Percentiles rank a stretch among this genome's conserved stretches.
Conservation (phyloP, 805 yeast genomes). For the Brettanomyces custersianus region DNA sequence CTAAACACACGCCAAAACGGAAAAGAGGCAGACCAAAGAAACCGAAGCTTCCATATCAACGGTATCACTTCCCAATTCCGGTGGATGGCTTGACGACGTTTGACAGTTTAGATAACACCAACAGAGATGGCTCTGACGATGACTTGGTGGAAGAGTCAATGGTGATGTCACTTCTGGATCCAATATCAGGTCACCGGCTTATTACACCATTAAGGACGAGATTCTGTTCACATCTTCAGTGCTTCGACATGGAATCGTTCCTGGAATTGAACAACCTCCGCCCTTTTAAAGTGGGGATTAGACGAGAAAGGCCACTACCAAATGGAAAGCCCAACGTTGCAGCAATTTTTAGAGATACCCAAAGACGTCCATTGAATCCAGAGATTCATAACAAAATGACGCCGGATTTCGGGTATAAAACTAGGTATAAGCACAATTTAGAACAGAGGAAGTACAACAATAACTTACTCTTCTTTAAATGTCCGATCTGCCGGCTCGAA, state of each 20-base stretch:
- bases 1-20: slow-evolving; percentile 1
- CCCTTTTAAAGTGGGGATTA: slow-evolving; percentile 20
- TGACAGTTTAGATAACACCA: slow-evolving; percentile 7
- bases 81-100: slow-evolving; percentile 18
- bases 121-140: slow-evolving; percentile 16
- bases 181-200: slow-evolving; percentile 22
- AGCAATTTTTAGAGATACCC: slow-evolving; percentile 19
- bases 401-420: slow-evolving; percentile 16
- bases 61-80: slow-evolving; percentile 9
- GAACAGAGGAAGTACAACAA: slow-evolving; percentile 15
- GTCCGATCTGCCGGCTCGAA: slow-evolving; percentile 28
- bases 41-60: slow-evolving; percentile 6
- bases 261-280: slow-evolving; percentile 19
- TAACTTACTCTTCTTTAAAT: slow-evolving; percentile 21
- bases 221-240: slow-evolving; percentile 27
- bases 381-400: slow-evolving; percentile 17
- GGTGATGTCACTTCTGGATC: slow-evolving; percentile 24
- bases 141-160: slow-evolving; percentile 22
- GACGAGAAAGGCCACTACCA: slow-evolving; percentile 9
- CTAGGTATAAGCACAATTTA: slow-evolving; percentile 11
- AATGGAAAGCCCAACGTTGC: slow-evolving; percentile 13
- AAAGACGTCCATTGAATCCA: slow-evolving; percentile 13
- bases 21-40: slow-evolving; percentile 2
- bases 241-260: slow-evolving; percentile 26
- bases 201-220: slow-evolving; percentile 23